Evolutionary conservation across 192 early-diverging fungal species (phyloP).

Genomic region (Helicostylum pulchrum): DNA sequence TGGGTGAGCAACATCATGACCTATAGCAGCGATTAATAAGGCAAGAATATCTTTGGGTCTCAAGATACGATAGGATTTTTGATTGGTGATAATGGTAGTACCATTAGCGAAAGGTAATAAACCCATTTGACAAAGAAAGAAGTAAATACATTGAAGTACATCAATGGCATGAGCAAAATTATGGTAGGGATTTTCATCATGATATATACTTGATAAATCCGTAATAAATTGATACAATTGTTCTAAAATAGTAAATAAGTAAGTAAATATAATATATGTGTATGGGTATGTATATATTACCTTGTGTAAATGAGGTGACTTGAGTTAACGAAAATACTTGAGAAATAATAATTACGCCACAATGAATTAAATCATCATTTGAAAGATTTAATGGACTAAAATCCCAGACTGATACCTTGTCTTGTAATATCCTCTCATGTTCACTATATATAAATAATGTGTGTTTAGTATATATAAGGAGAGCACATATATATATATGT

Average conservation of each 20-base stretch:
- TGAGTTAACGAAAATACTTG: constrained; percentile 58
- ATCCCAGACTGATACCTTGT: constrained; percentile 44
- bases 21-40: constrained; percentile 71
- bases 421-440: not conserved
- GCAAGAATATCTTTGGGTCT: constrained; percentile 64
- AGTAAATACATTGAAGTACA: constrained; percentile 86
- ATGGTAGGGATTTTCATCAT: constrained; percentile 82
- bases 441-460: not conserved
- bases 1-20: constrained; percentile 86
- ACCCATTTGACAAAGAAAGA: constrained; percentile 68
- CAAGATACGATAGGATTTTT: constrained; percentile 37
- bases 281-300: constrained; percentile 20
- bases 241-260: constrained; percentile 31
- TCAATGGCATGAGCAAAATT: constrained; percentile 95
- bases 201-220: constrained; percentile 54
- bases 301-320: constrained; percentile 54
- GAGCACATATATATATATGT: no score
- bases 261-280: not conserved
- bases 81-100: not conserved
- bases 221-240: constrained; percentile 52
- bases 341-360: constrained; percentile 66
- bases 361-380: constrained; percentile 63
- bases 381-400: constrained; percentile 66
- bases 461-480: not conserved
- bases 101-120: constrained; percentile 32